Base-by-base conservation (phyloP, 106 monocot species). In the Triglochin maritima region DNA sequence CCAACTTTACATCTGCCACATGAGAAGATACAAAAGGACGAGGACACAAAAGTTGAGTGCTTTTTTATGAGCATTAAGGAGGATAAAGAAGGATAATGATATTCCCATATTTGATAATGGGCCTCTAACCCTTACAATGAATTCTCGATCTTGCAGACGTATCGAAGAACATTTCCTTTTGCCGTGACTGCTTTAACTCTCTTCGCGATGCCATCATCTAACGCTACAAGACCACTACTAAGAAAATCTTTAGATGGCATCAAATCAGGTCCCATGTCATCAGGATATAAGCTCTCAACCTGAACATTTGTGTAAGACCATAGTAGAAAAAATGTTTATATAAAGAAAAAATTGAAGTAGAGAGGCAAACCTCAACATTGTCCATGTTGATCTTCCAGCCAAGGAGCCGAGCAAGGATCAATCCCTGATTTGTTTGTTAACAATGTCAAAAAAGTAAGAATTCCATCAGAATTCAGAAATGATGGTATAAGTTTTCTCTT, bases 241-340 rank as follows among this genome's bases (percentile, higher is more conserved):
- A 98, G 71, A 72, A 98, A 98, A 13, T 84, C 91, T 65, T 84
- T 80, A 17, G 74, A 79, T 60, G 85, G 81, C 86, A 98, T 81
- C 47, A 80, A 74, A 54, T 64, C 74, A 63, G 91, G 80, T 17
- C 86, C 88, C 67, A 88, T 75, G 56, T 88, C 86, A 80, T 76
- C 78, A 61, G 91, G 86, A 50, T 91, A 98, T 75, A 98, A 82
- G 74, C 91, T 91, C 69, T 98, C 91, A 42, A 98, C 82, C 96
- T 98, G 73, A 62, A 72, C 61, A 76, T 9, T 71, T 46, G 15
- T 17, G 13, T 9, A n/a, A 60, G 16, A 53, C 66, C 2, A 43
- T 45, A 49, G 46, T 13, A 49, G 49, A 78, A 56, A 56, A 67
- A 76, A 58, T 14, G 65, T 45, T 68, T 43, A 65, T 13, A 16